Conservation (phyloP, 495 filamentous ascomycete genomes). For the Xylona heveae region DNA sequence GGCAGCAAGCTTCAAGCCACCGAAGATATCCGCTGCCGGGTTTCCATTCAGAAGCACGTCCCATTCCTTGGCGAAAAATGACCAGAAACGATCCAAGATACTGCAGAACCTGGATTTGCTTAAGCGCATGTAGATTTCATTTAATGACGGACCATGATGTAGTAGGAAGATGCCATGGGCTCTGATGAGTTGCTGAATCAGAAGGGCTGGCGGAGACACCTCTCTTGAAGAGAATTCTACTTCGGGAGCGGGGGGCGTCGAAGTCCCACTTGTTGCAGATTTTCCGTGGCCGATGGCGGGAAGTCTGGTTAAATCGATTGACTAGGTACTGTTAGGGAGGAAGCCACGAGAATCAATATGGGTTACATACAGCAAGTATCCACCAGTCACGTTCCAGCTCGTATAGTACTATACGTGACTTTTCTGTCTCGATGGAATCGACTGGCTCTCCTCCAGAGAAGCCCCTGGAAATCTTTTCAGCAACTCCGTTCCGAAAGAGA, state of each 20-base stretch:
- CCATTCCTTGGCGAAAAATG: slow-evolving; percentile 60
- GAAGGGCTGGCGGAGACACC: slow-evolving; percentile 57
- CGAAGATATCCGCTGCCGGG: slow-evolving; percentile 56
- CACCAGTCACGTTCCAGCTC: slow-evolving; percentile 87
- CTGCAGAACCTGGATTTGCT: slow-evolving; percentile 34
- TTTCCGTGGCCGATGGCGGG: too few species aligned
- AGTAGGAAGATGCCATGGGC: slow-evolving; percentile 74
- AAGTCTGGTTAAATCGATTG: slow-evolving; percentile 50
- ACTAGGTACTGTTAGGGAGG: slow-evolving; percentile 21
- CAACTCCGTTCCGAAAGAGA: slow-evolving; percentile 2
- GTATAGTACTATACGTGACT: slow-evolving; percentile 57
- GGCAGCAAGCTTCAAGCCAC: slow-evolving; percentile 73
- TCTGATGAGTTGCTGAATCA: slow-evolving; percentile 59
- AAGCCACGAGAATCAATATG: background rate
- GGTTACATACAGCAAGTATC: slow-evolving; percentile 55
- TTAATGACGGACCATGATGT: slow-evolving; percentile 56
- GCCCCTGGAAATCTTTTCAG: slow-evolving; percentile 24
- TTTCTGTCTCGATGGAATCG: slow-evolving; percentile 79
- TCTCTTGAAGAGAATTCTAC: slow-evolving; percentile 73
- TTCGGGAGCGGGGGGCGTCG: slow-evolving; percentile 14
- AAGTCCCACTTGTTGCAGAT: background rate
- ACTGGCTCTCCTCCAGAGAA: slow-evolving; percentile 60
- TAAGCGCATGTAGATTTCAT: slow-evolving; percentile 41
- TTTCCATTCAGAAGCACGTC: slow-evolving; percentile 79
- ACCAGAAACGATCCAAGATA: slow-evolving; percentile 64